Evolutionary conservation across 2,329 filamentous ascomycete species (phyloP).

Genomic region (Diaporthe sp.): DNA sequence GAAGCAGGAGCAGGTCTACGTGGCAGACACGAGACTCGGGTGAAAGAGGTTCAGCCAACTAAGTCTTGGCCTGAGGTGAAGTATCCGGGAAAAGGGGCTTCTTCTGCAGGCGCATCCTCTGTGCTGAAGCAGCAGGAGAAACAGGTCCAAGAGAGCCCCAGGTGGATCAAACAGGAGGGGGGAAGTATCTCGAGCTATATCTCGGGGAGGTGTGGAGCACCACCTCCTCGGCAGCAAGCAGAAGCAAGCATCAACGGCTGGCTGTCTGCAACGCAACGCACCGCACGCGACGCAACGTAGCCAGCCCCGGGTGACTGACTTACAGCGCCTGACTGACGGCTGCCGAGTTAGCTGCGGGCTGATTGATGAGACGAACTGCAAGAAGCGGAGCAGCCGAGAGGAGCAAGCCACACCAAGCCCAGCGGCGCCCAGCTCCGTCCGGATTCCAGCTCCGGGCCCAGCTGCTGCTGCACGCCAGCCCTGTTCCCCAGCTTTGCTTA

Average conservation of each 20-base stretch:
- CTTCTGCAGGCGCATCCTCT: neutral
- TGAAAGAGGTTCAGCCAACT: neutral
- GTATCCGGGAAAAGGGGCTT: neutral
- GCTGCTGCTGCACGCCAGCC: neutral
- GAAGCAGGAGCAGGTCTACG: neutral
- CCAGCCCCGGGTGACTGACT: neutral
- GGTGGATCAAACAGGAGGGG: conserved; percentile 9
- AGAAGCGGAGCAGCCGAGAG: neutral
- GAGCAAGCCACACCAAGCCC: conserved; percentile 17
- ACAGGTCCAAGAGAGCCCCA: neutral
- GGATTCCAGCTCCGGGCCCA: neutral
- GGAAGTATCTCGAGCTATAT: neutral
- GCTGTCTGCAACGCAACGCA: neutral
- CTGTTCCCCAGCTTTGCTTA: conserved; percentile 29
- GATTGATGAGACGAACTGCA: neutral
- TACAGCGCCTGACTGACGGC: neutral
- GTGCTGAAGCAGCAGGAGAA: conserved; percentile 6
- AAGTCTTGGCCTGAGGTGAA: neutral
- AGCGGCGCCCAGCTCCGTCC: neutral
- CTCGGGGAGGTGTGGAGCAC: conserved; percentile 15
- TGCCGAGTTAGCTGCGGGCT: neutral
- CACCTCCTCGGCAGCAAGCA: conserved; percentile 22
- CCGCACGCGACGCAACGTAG: conserved; percentile 15
- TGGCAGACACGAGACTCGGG: neutral
- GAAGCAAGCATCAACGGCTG: conserved; percentile 9